These are phyloP conservation scores for Fusarium equiseti DNA, from an alignment of 2,329 filamentous ascomycete species.

Conservation along the genomic window DNA sequence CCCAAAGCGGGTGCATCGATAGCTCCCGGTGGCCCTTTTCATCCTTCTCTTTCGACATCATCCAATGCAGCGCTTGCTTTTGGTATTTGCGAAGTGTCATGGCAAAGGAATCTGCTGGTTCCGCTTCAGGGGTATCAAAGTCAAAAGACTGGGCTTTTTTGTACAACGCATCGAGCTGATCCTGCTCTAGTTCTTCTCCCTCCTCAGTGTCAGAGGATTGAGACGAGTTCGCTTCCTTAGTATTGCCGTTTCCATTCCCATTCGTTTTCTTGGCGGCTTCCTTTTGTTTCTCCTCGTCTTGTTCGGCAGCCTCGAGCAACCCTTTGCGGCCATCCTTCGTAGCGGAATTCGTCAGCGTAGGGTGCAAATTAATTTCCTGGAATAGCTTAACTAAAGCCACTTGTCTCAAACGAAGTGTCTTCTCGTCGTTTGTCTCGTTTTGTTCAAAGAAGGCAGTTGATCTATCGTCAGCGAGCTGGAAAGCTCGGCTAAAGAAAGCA, in stretches of 20 bases:
- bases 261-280: constrained; percentile 57
- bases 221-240: constrained; percentile 60
- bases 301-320: constrained; percentile 87
- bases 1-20: constrained; percentile 98
- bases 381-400: constrained; percentile 90
- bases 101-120: constrained; percentile 83
- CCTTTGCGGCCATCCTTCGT: constrained; percentile 85
- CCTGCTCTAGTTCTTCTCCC: constrained; percentile 91
- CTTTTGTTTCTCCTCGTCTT: constrained; percentile 80
- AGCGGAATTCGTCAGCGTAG: constrained; percentile 79
- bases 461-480: constrained; percentile 76
- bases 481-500: constrained; percentile 74
- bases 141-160: constrained; percentile 97
- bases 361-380: constrained; percentile 86
- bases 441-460: constrained; percentile 82
- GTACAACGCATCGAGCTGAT: constrained; percentile 93
- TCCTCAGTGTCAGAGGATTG: constrained; percentile 79
- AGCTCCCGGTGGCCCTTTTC: constrained; percentile 75
- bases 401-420: constrained; percentile 83
- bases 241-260: constrained; percentile 16
- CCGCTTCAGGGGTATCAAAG: constrained; percentile 87
- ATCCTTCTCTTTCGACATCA: constrained; percentile 92
- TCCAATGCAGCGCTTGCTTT: constrained; percentile 95
- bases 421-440: constrained; percentile 87
- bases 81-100: constrained; percentile 92